These are phyloP conservation scores for Aspergillus tamarii DNA, from an alignment of 2,329 filamentous ascomycete species.

Conservation along the genomic window DNA sequence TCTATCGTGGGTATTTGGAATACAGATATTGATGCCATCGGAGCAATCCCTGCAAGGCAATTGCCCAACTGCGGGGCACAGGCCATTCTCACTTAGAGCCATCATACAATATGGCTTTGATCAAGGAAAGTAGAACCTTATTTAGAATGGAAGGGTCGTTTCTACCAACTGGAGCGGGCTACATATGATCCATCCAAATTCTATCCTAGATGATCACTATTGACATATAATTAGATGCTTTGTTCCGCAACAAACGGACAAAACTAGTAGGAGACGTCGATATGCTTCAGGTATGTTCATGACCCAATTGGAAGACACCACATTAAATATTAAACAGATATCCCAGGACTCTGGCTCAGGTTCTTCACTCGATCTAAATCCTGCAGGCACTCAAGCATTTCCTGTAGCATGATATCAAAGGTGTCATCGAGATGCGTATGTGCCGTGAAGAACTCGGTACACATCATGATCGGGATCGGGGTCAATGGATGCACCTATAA, in stretches of 20 bases:
- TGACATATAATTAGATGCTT: too few species aligned
- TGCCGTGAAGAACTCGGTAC: constrained; percentile 23
- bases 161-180: too few species aligned
- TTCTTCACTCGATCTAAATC: constrained; percentile 24
- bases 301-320: too few species aligned
- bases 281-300: too few species aligned
- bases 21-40: background rate
- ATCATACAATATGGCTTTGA: background rate
- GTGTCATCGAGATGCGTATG: constrained; percentile 22
- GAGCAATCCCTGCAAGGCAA: background rate
- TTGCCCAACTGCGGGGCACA: too few species aligned
- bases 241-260: too few species aligned
- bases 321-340: background rate
- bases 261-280: too few species aligned
- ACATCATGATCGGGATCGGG: constrained; percentile 25
- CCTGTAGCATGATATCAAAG: constrained; percentile 23
- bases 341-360: constrained; percentile 14
- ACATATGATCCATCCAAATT: too few species aligned
- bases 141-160: too few species aligned
- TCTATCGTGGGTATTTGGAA: background rate
- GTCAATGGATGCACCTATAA: constrained; percentile 25
- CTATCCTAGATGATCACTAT: too few species aligned
- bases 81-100: background rate
- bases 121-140: too few species aligned
- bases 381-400: constrained; percentile 21